Evolutionary conservation across 2,329 filamentous ascomycete species (phyloP).

Genomic region (Fusarium fujikuroi): DNA sequence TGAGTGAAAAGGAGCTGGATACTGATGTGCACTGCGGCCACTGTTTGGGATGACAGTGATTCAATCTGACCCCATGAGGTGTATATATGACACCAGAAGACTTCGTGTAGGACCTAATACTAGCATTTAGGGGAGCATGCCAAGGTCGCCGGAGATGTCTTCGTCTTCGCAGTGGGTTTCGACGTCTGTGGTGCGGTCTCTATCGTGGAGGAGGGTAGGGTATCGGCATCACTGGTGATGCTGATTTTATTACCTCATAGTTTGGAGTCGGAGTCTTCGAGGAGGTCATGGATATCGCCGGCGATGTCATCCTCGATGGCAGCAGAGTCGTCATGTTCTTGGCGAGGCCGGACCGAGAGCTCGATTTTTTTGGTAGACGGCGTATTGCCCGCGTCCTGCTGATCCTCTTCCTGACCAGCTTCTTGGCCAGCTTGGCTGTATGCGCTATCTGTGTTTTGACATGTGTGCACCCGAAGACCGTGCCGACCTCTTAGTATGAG

Average conservation of each 20-base stretch:
- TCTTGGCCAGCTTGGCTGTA: too few relatives aligned
- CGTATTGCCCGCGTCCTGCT: too few relatives aligned
- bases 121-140: too few relatives aligned
- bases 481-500: too few relatives aligned
- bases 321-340: background rate
- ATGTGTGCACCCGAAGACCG: too few relatives aligned
- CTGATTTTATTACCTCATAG: background rate
- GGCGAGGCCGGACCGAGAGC: too few relatives aligned
- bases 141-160: background rate
- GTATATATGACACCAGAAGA: background rate
- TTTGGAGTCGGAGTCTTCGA: too few relatives aligned
- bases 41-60: fast-evolving
- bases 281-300: background rate
- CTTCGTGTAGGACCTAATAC: background rate
- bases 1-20: background rate
- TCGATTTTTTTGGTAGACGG: too few relatives aligned
- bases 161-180: background rate
- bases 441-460: too few relatives aligned
- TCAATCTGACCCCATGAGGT: background rate
- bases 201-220: background rate
- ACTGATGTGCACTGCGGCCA: background rate
- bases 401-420: too few relatives aligned
- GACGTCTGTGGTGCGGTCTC: background rate
- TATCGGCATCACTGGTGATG: background rate
- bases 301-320: background rate